Evolutionary conservation across 164 flowering plant genomes (phyloP).

Genomic region (Annona cherimola): DNA sequence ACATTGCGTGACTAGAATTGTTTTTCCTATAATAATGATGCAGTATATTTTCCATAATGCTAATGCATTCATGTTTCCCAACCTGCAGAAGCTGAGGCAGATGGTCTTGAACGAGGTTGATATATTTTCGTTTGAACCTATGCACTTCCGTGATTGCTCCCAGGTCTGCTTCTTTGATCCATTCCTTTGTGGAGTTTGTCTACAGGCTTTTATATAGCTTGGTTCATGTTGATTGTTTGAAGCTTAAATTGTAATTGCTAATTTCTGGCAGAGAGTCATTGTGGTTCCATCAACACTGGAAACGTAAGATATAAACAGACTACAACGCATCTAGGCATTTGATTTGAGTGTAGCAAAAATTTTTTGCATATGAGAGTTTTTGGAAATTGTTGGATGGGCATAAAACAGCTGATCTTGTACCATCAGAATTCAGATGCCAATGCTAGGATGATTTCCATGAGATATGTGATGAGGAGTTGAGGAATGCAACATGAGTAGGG

Average conservation of each 20-base stretch:
- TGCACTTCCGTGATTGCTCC: constrained; percentile 80
- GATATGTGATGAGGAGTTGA: no score
- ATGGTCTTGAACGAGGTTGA: constrained; percentile 73
- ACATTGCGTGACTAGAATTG: background rate
- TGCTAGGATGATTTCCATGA: no score
- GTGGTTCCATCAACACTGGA: background rate
- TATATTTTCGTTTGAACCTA: constrained; percentile 64
- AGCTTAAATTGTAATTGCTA: background rate
- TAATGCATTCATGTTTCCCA: constrained; percentile 8
- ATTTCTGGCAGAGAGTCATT: background rate
- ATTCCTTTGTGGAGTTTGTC: background rate
- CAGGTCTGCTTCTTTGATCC: constrained; percentile 46
- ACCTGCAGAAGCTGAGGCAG: constrained; percentile 58
- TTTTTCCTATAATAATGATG: background rate
- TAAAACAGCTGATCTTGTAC: no score
- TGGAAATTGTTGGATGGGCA: no score
- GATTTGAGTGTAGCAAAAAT: no score
- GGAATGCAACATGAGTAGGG: no score
- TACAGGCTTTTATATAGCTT: background rate
- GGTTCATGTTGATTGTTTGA: background rate
- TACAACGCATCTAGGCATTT: no score
- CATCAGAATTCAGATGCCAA: no score
- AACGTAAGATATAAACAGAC: no score
- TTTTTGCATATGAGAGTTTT: no score
- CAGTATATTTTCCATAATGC: background rate